A percentile compares a stretch with the other conserved stretches of the same genome.
Conservation (phyloP, 1,284 basidiomycete genomes). For the Sporisorium exsertum region DNA sequence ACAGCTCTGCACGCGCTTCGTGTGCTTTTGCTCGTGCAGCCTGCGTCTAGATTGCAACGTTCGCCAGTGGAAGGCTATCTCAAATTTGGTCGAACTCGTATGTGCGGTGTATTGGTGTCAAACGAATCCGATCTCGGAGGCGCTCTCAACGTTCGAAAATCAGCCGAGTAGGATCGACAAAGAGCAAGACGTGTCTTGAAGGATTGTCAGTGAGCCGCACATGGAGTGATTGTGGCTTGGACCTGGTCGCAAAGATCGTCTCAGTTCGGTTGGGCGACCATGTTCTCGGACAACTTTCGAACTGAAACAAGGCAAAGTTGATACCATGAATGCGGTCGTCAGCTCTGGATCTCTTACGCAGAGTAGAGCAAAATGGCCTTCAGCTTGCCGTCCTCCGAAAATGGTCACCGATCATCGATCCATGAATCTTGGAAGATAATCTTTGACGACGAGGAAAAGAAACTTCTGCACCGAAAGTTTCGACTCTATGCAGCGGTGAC, state of each 20-base stretch:
- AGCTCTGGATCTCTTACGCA: no score
- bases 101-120: no score
- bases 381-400: background rate
- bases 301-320: no score
- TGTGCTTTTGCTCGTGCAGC: background rate
- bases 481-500: background rate
- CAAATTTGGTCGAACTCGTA: no score
- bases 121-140: no score
- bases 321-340: background rate
- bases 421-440: no score
- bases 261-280: background rate
- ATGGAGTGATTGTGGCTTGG: background rate
- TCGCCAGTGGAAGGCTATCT: no score
- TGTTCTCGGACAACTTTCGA: background rate
- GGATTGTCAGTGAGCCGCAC: background rate
- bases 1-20: slow-evolving; percentile 15
- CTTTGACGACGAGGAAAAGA: background rate
- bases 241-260: background rate
- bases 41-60: background rate
- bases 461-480: background rate
- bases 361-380: background rate
- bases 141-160: background rate
- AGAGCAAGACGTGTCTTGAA: background rate
- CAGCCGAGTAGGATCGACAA: background rate
- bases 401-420: background rate